Conservation (phyloP, 306 rosid species). For the Psophocarpus tetragonolobus region DNA sequence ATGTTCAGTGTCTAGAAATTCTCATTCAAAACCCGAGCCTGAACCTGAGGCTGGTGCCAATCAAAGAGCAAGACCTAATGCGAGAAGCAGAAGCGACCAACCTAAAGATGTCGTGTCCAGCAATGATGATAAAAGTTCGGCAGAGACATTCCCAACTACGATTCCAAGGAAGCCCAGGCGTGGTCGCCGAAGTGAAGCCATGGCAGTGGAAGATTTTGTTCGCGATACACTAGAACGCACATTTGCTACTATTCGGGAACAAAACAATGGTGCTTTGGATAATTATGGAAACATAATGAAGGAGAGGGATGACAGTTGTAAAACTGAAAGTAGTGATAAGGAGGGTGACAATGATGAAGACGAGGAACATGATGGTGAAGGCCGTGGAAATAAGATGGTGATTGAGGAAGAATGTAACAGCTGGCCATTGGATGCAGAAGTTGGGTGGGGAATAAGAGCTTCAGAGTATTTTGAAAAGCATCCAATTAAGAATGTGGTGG, state of each 20-base stretch:
- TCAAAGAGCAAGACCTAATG: constrained; percentile 8
- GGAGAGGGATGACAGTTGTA: constrained; percentile 39
- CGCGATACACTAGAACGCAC: constrained; percentile 64
- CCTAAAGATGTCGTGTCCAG: constrained; percentile 24
- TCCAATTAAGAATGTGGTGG: constrained; percentile 73
- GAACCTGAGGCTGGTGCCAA: constrained; percentile 40
- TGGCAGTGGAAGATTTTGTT: constrained; percentile 69
- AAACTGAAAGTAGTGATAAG: constrained; percentile 19
- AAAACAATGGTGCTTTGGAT: constrained; percentile 51
- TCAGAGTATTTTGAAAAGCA: constrained; percentile 92
- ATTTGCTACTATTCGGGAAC: constrained; percentile 61
- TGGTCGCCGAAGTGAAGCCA: constrained; percentile 82
- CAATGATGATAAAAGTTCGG: constrained; percentile 28
- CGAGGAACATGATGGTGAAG: constrained; percentile 25
- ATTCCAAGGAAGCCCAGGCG: constrained; percentile 77
- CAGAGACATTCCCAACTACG: constrained; percentile 38
- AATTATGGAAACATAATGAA: constrained; percentile 53
- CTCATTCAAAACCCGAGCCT: constrained; percentile 45
- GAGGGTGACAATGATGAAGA: constrained; percentile 26
- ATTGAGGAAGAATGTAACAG: constrained; percentile 77
- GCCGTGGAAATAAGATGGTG: constrained; percentile 50
- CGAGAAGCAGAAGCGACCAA: constrained; percentile 20
- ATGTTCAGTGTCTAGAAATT: constrained; percentile 46
- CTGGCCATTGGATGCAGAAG: constrained; percentile 94
- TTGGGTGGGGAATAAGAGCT: constrained; percentile 93